Conservation (phyloP, 371 early-diverging fungal genomes). For the Entomophthora muscae region DNA sequence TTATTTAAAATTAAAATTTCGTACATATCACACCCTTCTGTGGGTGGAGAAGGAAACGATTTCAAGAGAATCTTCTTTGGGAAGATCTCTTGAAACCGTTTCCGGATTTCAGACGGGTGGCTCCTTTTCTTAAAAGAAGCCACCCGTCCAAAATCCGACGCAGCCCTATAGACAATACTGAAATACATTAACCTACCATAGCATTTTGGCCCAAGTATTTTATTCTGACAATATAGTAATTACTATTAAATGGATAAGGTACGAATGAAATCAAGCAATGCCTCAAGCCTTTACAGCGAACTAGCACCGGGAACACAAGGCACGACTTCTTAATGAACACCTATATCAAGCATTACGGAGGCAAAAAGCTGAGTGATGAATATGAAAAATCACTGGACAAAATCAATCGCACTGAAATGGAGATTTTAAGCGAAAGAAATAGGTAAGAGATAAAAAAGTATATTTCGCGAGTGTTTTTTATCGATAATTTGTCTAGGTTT, state of each 20-base stretch:
- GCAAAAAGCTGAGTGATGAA: not conserved
- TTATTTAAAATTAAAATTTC: not conserved
- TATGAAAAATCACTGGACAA: not conserved
- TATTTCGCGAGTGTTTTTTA: conserved; percentile 43
- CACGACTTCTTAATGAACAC: not conserved
- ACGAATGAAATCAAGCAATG: not conserved
- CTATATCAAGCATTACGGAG: not conserved
- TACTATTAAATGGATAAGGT: not conserved
- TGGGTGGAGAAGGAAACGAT: no score
- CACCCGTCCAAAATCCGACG: no score
- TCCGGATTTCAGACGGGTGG: no score
- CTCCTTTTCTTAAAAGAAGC: no score
- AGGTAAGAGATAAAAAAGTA: not conserved
- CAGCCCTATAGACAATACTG: no score
- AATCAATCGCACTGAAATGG: not conserved
- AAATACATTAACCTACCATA: no score
- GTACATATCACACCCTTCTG: no score
- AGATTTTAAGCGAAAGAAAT: not conserved
- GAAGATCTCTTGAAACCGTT: not conserved
- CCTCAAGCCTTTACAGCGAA: not conserved
- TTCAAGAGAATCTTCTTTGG: not conserved
- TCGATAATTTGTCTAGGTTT: conserved; percentile 31
- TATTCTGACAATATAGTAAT: not conserved
- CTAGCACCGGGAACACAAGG: not conserved
- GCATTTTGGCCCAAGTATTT: not conserved